Evolutionary conservation across 2,329 filamentous ascomycete species (phyloP), one percentile per base, ranked within the genome.

Genomic region (Metarhizium sp.): DNA sequence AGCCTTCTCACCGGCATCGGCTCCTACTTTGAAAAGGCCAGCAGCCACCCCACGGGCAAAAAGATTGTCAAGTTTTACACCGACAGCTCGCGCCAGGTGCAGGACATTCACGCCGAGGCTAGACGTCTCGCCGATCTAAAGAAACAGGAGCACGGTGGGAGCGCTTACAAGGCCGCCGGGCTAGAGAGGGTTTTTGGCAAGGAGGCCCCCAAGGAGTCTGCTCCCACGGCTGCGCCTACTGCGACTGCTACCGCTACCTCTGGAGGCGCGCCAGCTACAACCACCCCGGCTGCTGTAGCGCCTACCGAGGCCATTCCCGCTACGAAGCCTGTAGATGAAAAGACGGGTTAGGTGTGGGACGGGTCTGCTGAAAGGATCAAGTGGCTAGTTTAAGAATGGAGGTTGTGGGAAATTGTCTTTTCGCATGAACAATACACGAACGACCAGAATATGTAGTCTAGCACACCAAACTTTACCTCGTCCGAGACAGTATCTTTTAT

Each of bases 11-110:
- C 78, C 46, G 88, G 90, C 38, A 70, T 97, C 58, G 78, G 78
- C 71, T 90, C 87, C 13, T 99, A 97, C 81, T 97, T 96, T 68
- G 92, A 97, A 75, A 95, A 95, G 80, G 92, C 92, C 2, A 77
- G 86, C 56, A 86, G 80, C 69, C 95, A 91, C 0, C 90, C 91
- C 10, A 95, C 91, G 1, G 94, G 94, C 63, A 84, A 92, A 77
- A 90, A 87, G 74, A 75, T 99, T 58, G 87, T 89, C 63, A 78
- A 86, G 59, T 99, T 99, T 75, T 99, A 99, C 75, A 80, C 85
- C 7, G 79, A 90, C 63, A 82, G 88, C 60, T 85, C 87, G 69
- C 90, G 90, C 75, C 92, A 97, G 74, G 91, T 96, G 36, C 80
- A 90, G 64, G 94, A 99, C 69, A 94, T 99, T 50, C 94, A 99